Evolutionary conservation across 23 red algal genomes (phyloP).

Genomic region (Gracilaria domingensis): DNA sequence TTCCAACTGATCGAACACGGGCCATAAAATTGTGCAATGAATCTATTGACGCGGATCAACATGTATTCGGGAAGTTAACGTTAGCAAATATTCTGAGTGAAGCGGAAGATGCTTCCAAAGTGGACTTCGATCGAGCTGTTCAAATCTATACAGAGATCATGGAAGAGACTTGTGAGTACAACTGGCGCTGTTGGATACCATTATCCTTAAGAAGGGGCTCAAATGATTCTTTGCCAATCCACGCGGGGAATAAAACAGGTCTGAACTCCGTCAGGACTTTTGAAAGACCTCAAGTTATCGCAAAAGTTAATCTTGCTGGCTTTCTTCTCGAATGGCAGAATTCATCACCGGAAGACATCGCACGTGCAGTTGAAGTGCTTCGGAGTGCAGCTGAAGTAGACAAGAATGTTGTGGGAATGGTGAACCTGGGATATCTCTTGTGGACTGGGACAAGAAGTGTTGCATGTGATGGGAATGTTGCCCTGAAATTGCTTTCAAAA

Average conservation of each 20-base stretch:
- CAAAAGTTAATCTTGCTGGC: conserved; percentile 10
- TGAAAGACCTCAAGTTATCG: not conserved
- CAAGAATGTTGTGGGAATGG: conserved; percentile 21
- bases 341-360: not conserved
- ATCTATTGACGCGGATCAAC: not conserved
- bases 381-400: conserved; percentile 1
- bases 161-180: not conserved
- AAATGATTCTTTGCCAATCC: not conserved
- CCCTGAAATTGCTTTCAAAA: not conserved
- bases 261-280: conserved; percentile 13
- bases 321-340: not conserved
- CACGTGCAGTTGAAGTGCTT: not conserved
- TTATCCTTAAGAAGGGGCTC: not conserved
- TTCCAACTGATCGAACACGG: not conserved
- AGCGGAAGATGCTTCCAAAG: not conserved
- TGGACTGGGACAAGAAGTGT: not conserved
- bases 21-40: conserved; percentile 17
- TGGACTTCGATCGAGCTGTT: not conserved
- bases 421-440: conserved; percentile 16
- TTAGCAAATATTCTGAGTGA: conserved; percentile 2
- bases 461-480: not conserved
- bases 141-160: conserved; percentile 9
- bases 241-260: not conserved
- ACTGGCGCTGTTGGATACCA: conserved; percentile 12
- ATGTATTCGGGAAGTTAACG: conserved; percentile 16